A percentile compares a stretch with the other conserved stretches of the same genome.
Conservation (phyloP, 2,329 filamentous ascomycete genomes). For the Penicillium psychrosexuale region DNA sequence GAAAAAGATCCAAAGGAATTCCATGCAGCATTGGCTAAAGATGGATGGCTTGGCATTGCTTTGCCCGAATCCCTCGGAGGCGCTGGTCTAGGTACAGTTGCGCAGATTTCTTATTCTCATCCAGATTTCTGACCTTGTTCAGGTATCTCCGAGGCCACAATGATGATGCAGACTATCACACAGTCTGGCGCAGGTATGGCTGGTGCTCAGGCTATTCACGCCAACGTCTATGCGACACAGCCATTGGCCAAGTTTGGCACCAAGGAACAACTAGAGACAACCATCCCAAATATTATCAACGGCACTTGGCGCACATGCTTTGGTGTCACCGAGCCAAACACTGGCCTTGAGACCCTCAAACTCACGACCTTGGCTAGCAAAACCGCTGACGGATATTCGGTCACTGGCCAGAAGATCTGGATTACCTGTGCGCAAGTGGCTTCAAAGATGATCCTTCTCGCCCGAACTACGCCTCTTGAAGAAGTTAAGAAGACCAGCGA, state of each 20-base stretch:
- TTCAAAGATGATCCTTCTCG: conserved; percentile 76
- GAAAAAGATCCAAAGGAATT: conserved; percentile 72
- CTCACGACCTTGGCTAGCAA: conserved; percentile 63
- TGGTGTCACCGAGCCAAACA: conserved; percentile 80
- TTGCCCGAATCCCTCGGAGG: conserved; percentile 72
- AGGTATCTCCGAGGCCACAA: conserved; percentile 72
- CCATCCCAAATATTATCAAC: conserved; percentile 67
- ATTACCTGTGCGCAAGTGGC: conserved; percentile 83
- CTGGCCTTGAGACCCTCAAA: conserved; percentile 72
- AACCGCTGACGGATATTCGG: conserved; percentile 60
- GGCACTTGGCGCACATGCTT: conserved; percentile 74
- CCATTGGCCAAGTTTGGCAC: conserved; percentile 70
- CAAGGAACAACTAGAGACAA: conserved; percentile 59
- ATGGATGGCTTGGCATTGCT: conserved; percentile 79
- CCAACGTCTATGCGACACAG: conserved; percentile 61
- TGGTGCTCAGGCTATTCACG: conserved; percentile 57
- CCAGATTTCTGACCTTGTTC: conserved; percentile 23
- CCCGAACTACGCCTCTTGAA: conserved; percentile 68
- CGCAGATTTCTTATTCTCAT: background rate
- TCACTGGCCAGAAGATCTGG: conserved; percentile 84
- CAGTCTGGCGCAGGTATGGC: conserved; percentile 76
- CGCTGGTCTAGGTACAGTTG: conserved; percentile 56
- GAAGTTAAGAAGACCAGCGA: conserved; percentile 68
- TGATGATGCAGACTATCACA: conserved; percentile 82
- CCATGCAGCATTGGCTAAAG: conserved; percentile 68